Conservation (phyloP, 495 filamentous ascomycete species). For the Cenococcum geophilum region DNA sequence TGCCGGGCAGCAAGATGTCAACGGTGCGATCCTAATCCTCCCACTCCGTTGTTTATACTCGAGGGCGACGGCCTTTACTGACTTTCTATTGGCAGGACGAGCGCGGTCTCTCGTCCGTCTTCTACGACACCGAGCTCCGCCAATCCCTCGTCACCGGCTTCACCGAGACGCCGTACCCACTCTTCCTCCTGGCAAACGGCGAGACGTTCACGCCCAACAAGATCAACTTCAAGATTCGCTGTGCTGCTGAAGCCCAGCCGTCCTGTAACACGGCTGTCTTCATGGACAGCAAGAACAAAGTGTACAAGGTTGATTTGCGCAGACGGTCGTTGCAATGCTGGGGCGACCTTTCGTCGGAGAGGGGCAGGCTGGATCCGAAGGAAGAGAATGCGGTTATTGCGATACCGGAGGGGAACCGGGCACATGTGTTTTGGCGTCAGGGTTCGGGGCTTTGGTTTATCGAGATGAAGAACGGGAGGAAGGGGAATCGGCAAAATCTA, state of each 20-base stretch:
- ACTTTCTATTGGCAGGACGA: not conserved
- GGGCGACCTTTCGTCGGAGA: not conserved
- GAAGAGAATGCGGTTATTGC: slow-evolving; percentile 3
- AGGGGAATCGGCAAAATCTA: slow-evolving; percentile 5
- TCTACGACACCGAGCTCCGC: not conserved
- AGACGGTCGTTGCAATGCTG: not conserved
- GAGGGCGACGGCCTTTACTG: not conserved
- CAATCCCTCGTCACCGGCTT: slow-evolving; percentile 4
- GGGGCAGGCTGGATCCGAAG: not conserved
- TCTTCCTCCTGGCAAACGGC: not conserved
- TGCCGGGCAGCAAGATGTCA: slow-evolving; percentile 6
- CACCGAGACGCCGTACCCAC: slow-evolving; percentile 2
- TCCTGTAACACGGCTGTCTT: not conserved
- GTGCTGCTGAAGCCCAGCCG: not conserved
- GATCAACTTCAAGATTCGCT: slow-evolving; percentile 7
- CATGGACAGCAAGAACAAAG: slow-evolving; percentile 7
- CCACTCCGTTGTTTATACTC: not conserved
- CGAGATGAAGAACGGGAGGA: not conserved
- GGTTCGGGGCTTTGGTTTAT: not conserved
- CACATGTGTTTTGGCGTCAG: slow-evolving; percentile 4
- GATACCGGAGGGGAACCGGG: slow-evolving; percentile 3
- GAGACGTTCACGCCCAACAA: not conserved
- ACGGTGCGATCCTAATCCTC: not conserved
- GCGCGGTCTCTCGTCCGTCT: slow-evolving; percentile 5
- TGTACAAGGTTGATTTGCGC: slow-evolving; percentile 6